Conservation (phyloP, 192 early-diverging fungal species). For the Coemansia sp. region DNA sequence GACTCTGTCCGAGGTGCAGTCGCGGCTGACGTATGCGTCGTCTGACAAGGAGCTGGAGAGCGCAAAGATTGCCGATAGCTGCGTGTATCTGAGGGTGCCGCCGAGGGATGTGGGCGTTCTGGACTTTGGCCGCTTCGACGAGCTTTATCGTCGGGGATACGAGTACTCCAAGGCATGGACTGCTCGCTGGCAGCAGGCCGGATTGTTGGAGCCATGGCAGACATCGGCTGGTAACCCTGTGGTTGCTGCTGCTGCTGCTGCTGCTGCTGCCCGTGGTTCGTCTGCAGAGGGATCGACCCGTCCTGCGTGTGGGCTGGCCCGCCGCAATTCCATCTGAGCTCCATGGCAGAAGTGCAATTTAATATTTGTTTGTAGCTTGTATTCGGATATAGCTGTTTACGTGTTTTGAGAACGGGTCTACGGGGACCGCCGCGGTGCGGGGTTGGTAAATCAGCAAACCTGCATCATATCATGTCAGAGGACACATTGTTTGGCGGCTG, state of each 20-base stretch:
- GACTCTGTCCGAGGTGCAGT: constrained; percentile 90
- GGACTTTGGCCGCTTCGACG: constrained; percentile 88
- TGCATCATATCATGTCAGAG: background rate
- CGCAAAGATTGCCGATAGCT: constrained; percentile 77
- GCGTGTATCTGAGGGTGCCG: constrained; percentile 84
- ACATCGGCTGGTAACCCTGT: background rate
- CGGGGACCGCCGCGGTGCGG: background rate
- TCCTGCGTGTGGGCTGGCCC: constrained; percentile 8
- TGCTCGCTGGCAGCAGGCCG: constrained; percentile 75
- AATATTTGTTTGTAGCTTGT: background rate
- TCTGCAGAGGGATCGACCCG: background rate
- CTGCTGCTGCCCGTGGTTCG: background rate
- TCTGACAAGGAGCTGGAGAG: constrained; percentile 86
- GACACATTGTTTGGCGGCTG: background rate
- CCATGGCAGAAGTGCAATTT: background rate
- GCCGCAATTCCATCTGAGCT: constrained; percentile 39
- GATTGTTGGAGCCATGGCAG: constrained; percentile 58
- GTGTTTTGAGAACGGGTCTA: background rate
- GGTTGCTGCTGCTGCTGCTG: background rate
- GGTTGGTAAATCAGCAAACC: background rate
- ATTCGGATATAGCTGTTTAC: background rate
- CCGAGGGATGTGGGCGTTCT: constrained; percentile 82
- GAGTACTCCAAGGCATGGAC: constrained; percentile 77
- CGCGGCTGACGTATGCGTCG: constrained; percentile 88
- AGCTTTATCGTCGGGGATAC: constrained; percentile 86